These are phyloP conservation scores for Blastobotrys capitulatus DNA, from an alignment of 1,139 yeast genomes.

Conservation along the genomic window DNA sequence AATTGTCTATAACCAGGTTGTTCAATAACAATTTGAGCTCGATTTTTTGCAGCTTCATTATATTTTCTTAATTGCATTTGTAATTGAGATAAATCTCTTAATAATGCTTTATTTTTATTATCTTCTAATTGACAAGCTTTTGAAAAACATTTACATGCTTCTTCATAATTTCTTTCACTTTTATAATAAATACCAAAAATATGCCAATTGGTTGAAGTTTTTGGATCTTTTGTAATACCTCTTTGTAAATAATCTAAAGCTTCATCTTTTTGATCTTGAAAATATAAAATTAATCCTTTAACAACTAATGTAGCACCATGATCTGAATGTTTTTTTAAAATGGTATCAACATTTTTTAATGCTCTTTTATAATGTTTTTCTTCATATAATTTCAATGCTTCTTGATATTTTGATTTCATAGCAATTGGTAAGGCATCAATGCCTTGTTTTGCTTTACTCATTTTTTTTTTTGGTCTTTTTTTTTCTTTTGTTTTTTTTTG, in stretches of 20 bases:
- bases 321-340: constrained; percentile 67
- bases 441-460: constrained; percentile 1
- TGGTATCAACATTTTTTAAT: constrained; percentile 65
- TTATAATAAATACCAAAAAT: constrained; percentile 82
- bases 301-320: constrained; percentile 82
- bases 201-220: constrained; percentile 71
- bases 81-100: constrained; percentile 75
- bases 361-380: constrained; percentile 83
- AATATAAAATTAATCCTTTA: constrained; percentile 66
- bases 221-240: constrained; percentile 52
- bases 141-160: constrained; percentile 75
- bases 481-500: too few species aligned
- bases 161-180: constrained; percentile 59
- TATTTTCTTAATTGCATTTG: constrained; percentile 78
- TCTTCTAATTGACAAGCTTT: constrained; percentile 69
- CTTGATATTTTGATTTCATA: constrained; percentile 67
- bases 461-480: not conserved
- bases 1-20: constrained; percentile 75
- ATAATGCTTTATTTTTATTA: constrained; percentile 69
- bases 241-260: constrained; percentile 57
- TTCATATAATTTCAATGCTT: constrained; percentile 80
- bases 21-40: constrained; percentile 65
- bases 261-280: constrained; percentile 51
- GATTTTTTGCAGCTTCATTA: constrained; percentile 53
- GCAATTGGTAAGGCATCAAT: not conserved